Base-by-base conservation (phyloP, 305 asterid species). In the Fraxinus baroniana region DNA sequence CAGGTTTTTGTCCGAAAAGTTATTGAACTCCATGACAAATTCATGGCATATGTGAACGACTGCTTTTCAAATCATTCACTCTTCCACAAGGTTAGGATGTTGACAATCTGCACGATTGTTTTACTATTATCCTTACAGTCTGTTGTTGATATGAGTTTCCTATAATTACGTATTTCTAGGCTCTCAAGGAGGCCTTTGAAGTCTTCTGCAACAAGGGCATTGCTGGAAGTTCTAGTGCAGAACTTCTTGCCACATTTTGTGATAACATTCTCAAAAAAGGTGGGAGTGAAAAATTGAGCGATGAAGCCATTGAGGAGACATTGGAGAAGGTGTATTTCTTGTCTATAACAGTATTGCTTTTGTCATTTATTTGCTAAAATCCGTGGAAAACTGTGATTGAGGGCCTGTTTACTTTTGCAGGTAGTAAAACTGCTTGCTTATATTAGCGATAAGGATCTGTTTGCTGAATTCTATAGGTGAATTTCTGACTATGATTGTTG, bases 171-270 rank as follows among this genome's bases (percentile, higher is more conserved):
- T 46, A 33, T 81, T 30, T 74, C 30, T 75, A 95, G 99, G 98
- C 98, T 84, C 97, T 96, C 74, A 92, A 96, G 84, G 98, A 96
- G 89, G 98, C 99, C 76, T 94, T 94, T 81, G 98, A 96, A 87
- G 89, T 91, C 75, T 96, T 96, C 85, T 94, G 98, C 92, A 94
- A 96, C 87, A 95, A 96, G 87, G 98, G 97, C 44, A 94, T 96
- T 85, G 94, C 97, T 84, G 99, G 99, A 85, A 93, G 97, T 88
- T 94, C 99, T 18, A 96, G 97, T 79, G 98, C 98, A 0, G 99
- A 96, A 84, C 93, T 96, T 86, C 95, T 96, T 8, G 98, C 99
- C 39, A 91, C 99, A 76, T 96, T 92, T 88, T 96, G 99, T 68
- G 98, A 94, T 87, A 93, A 96, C 90, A 93, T 95, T 87, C 93